Evolutionary conservation across 805 yeast species (phyloP).

Genomic region (Ogataea ganodermae): DNA sequence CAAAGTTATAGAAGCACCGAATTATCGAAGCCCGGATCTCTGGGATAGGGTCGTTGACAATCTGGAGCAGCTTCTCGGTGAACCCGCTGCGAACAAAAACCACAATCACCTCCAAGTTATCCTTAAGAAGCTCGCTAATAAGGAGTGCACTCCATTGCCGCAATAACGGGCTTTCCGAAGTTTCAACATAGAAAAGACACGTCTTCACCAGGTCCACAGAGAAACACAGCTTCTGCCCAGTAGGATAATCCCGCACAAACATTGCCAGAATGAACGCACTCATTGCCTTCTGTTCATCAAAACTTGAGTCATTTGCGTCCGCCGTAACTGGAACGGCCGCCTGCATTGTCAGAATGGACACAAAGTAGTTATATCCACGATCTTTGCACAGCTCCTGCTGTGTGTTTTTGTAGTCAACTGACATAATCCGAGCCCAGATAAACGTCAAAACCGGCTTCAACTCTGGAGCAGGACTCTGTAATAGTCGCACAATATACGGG

Average conservation of each 20-base stretch:
- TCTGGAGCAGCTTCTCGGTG: slow-evolving; percentile 52
- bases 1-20: slow-evolving; percentile 67
- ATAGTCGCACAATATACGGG: slow-evolving; percentile 85
- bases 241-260: slow-evolving; percentile 76
- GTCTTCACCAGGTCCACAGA: slow-evolving; percentile 71
- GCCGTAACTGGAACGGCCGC: slow-evolving; percentile 23
- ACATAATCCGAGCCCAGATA: slow-evolving; percentile 97
- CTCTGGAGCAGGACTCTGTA: slow-evolving; percentile 95
- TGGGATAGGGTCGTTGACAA: slow-evolving; percentile 87
- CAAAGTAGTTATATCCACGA: slow-evolving; percentile 84
- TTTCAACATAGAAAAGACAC: slow-evolving; percentile 62
- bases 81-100: slow-evolving; percentile 66
- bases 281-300: slow-evolving; percentile 91
- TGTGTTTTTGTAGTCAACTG: slow-evolving; percentile 86
- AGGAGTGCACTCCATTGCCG: slow-evolving; percentile 92
- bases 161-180: slow-evolving; percentile 79
- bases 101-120: slow-evolving; percentile 73
- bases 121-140: slow-evolving; percentile 73
- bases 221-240: slow-evolving; percentile 80
- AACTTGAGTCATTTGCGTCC: slow-evolving; percentile 43
- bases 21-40: slow-evolving; percentile 89
- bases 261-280: slow-evolving; percentile 87
- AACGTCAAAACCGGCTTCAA: slow-evolving; percentile 91
- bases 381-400: slow-evolving; percentile 93
- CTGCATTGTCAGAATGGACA: slow-evolving; percentile 61